Conservation (phyloP, 192 early-diverging fungal species). For the Linnemannia schmuckeri region DNA sequence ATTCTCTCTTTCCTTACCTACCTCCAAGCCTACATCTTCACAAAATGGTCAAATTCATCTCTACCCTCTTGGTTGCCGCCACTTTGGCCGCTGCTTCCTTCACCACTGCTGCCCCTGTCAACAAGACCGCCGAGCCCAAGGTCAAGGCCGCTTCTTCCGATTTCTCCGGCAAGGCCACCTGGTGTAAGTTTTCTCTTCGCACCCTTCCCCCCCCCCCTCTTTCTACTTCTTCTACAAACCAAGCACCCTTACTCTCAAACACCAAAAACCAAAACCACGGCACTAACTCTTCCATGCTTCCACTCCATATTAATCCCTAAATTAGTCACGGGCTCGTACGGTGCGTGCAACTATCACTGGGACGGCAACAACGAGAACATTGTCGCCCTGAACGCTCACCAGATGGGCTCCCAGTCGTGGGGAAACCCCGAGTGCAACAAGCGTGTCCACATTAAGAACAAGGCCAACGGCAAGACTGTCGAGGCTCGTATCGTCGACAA, state of each 20-base stretch:
- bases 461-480: constrained; percentile 39
- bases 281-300: not conserved
- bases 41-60: constrained; percentile 43
- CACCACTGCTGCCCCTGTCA: constrained; percentile 5
- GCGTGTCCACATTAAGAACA: constrained; percentile 36
- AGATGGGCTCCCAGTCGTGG: constrained; percentile 52
- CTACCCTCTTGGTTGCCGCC: constrained; percentile 10
- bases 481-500: constrained; percentile 58
- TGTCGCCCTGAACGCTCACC: constrained; percentile 56
- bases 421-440: constrained; percentile 52
- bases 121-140: constrained; percentile 16
- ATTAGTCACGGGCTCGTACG: constrained; percentile 35
- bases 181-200: constrained; percentile 30
- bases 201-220: not conserved
- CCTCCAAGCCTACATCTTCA: not conserved
- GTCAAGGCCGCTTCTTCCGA: constrained; percentile 13
- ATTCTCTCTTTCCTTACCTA: not conserved
- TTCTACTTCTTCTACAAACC: not conserved
- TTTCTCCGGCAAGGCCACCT: constrained; percentile 53
- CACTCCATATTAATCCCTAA: not conserved
- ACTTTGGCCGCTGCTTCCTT: constrained; percentile 17
- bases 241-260: not conserved
- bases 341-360: constrained; percentile 48
- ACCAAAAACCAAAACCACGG: not conserved
- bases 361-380: constrained; percentile 44